phyloP scores from a whole-genome alignment of 305 asterid genomes.

The Fraxinus xanthoxyloides region DNA sequence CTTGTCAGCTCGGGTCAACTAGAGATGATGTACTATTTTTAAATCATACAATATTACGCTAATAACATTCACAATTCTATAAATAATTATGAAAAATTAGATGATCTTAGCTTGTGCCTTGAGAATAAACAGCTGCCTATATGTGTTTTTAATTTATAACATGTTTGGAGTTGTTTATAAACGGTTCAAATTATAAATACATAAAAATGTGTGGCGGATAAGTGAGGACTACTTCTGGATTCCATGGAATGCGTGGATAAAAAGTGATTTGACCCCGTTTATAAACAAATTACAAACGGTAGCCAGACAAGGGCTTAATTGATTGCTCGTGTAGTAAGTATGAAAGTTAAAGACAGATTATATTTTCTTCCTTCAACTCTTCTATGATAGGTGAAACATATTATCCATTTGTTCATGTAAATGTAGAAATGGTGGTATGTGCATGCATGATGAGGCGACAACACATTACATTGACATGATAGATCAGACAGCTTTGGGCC shows the following conservation, averaged over 20 bases:
- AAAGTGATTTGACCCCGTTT: not conserved
- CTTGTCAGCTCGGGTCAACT: conserved; percentile 88
- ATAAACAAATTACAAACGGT: not conserved
- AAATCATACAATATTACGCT: conserved; percentile 15
- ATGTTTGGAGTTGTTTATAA: not conserved
- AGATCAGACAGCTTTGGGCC: conserved; percentile 95
- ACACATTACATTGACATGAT: conserved; percentile 97
- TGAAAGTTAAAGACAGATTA: not conserved
- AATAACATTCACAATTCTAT: not conserved
- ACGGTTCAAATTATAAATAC: not conserved
- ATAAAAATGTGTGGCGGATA: not conserved
- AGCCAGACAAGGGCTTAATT: not conserved
- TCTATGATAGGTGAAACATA: conserved; percentile 16
- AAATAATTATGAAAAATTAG: not conserved
- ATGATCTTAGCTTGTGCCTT: not conserved
- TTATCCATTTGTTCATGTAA: not conserved
- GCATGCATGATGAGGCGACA: conserved; percentile 98
- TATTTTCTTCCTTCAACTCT: not conserved
- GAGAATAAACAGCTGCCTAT: not conserved
- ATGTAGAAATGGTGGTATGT: conserved; percentile 94
- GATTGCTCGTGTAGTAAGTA: not conserved
- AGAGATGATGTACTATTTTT: conserved; percentile 63
- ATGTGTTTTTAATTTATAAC: not conserved
- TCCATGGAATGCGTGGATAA: not conserved
- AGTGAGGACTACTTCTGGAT: not conserved